Conservation (phyloP, 2,329 filamentous ascomycete species). For the Hymenoscyphus repandus region DNA sequence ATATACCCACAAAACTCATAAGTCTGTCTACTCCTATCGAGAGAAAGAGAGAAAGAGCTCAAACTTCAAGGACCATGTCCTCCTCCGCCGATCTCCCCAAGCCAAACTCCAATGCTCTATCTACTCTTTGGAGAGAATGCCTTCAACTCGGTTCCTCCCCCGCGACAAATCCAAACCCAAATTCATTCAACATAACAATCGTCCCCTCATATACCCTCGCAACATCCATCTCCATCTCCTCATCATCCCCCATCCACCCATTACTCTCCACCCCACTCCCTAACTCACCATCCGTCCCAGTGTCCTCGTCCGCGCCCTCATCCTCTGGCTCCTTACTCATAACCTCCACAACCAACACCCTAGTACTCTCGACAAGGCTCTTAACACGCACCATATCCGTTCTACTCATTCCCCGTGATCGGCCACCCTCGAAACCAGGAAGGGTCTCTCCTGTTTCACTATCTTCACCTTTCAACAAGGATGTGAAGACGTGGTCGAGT, state of each 20-base stretch:
- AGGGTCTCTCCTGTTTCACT: slow-evolving; percentile 58
- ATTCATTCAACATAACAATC: slow-evolving; percentile 65
- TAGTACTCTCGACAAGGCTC: slow-evolving; percentile 71
- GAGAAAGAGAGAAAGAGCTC: too few species aligned
- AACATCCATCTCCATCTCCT: slow-evolving; percentile 61
- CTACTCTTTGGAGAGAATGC: not conserved
- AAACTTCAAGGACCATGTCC: too few species aligned
- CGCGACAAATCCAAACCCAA: not conserved
- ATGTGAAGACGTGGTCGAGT: slow-evolving; percentile 78
- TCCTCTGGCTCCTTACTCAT: slow-evolving; percentile 48
- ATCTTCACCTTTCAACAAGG: slow-evolving; percentile 64
- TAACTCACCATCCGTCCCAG: not conserved
- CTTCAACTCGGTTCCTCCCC: not conserved
- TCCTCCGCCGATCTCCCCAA: too few species aligned
- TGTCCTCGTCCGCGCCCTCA: slow-evolving; percentile 33
- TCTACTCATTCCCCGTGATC: slow-evolving; percentile 57
- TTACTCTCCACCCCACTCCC: slow-evolving; percentile 28
- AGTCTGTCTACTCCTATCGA: too few species aligned
- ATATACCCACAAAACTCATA: too few species aligned
- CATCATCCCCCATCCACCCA: slow-evolving; percentile 36
- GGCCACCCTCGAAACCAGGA: slow-evolving; percentile 62
- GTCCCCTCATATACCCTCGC: slow-evolving; percentile 76
- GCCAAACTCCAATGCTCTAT: not conserved
- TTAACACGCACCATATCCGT: slow-evolving; percentile 87
- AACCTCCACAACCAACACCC: slow-evolving; percentile 64